Base-by-base conservation (phyloP, 2,329 filamentous ascomycete genomes). In the Aspergillus fructus region DNA sequence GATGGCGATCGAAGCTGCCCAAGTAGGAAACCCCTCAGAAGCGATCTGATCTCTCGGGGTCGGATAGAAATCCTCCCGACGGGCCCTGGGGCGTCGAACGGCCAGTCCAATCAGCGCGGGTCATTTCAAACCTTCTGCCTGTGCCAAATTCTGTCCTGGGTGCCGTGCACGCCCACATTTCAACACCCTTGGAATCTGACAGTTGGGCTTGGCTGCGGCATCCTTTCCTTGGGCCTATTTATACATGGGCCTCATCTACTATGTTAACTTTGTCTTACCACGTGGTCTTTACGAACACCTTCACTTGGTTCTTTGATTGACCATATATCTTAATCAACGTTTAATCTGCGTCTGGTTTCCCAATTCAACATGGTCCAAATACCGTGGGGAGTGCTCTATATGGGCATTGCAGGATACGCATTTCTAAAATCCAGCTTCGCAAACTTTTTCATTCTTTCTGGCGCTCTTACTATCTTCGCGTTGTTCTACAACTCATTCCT, bases 401-500 rank as follows among this genome's bases (percentile, higher is more conserved):
- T 65, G 8, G 62, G 56, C n/a, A 49, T 60, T 5, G 65, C 61
- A 11, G 59, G 59, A 55, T 71, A 70, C 53, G 62, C 68, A 21
- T 53, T 74, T 7, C 56, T 55, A 7, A 60, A 64, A 5, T 76
- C 74, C 2, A 69, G 64, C 46, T 13, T 59, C 11, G 54, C 56
- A 30, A 74, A 71, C 0, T 63, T 64, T 9, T 40, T 58, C 3
- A 30, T 65, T 9, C 51, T 70, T 1, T 66, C 70, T 33, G 34
- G 62, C 1, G 42, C 66, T 13, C 52, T 71, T 19, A 66, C 60
- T 34, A 6, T 63, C 2, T 57, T 64, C 6, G 68, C 63, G 42
- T 30, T 69, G 3, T 5, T 74, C 4, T 75, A 76, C 59, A 56
- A 42, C 24, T 66, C 83, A 0, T 49, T 86, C 9, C 64, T 89